Conservation (phyloP, 2,329 filamentous ascomycete species). For the Cucurbitaria berberidis region DNA sequence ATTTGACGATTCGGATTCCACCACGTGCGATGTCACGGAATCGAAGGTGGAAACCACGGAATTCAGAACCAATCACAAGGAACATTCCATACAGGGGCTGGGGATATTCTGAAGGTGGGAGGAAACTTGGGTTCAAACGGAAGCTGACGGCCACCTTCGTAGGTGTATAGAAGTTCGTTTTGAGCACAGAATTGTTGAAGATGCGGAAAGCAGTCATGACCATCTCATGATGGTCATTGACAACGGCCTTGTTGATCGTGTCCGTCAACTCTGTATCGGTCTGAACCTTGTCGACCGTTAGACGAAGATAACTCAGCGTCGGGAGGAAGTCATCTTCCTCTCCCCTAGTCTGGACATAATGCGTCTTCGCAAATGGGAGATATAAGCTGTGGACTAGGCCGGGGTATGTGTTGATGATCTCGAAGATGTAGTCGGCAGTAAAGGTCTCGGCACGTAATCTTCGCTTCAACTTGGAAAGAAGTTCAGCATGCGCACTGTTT, state of each 20-base stretch:
- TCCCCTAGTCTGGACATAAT: conserved; percentile 73
- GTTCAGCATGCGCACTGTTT: conserved; percentile 84
- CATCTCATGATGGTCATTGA: conserved; percentile 95
- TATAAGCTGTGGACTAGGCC: conserved; percentile 86
- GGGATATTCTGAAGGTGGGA: conserved; percentile 90
- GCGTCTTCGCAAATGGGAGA: conserved; percentile 86
- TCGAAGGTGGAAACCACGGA: conserved; percentile 93
- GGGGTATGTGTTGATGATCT: conserved; percentile 93
- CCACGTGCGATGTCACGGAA: conserved; percentile 97
- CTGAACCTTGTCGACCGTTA: conserved; percentile 68
- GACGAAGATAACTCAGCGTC: conserved; percentile 69
- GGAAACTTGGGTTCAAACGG: conserved; percentile 85
- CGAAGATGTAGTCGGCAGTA: conserved; percentile 95
- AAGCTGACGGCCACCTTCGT: conserved; percentile 99
- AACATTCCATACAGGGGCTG: conserved; percentile 98
- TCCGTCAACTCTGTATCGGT: conserved; percentile 47
- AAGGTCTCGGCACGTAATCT: conserved; percentile 95
- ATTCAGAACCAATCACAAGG: conserved; percentile 95
- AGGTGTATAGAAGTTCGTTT: conserved; percentile 97
- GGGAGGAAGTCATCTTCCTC: conserved; percentile 73
- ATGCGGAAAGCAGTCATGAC: conserved; percentile 96
- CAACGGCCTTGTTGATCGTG: conserved; percentile 49
- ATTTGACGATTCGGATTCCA: conserved; percentile 98
- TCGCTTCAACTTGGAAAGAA: conserved; percentile 93
- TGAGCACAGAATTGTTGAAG: conserved; percentile 91